Evolutionary conservation across 202 grass and related monocot genomes (phyloP).

Genomic region (Panicum hallii): DNA sequence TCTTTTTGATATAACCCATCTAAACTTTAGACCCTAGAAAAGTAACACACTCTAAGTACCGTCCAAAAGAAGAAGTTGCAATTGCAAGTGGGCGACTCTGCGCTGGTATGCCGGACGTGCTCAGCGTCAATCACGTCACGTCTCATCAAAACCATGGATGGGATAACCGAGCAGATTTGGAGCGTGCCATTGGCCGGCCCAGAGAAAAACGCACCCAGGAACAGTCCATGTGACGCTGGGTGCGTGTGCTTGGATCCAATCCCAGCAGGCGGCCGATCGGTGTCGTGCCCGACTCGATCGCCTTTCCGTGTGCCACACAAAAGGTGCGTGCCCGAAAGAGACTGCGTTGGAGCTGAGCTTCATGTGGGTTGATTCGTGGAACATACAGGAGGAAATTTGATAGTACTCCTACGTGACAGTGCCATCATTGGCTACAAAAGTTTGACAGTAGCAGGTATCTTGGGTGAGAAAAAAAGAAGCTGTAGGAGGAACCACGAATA

Average conservation of each 20-base stretch:
- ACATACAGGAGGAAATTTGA: background rate
- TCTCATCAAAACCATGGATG: background rate
- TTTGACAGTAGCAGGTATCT: background rate
- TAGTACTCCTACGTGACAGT: background rate
- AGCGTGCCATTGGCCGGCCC: background rate
- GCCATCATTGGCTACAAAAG: conserved; percentile 37
- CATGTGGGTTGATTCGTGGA: background rate
- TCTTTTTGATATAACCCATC: too few species aligned
- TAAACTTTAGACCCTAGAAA: too few species aligned
- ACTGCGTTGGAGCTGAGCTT: background rate
- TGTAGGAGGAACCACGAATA: background rate
- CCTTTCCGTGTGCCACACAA: conserved; percentile 10
- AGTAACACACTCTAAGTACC: too few species aligned
- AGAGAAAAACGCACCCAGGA: background rate
- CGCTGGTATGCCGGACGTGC: background rate
- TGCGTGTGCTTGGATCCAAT: background rate
- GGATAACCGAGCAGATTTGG: background rate
- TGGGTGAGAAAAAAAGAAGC: background rate
- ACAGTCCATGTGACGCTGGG: conserved; percentile 33
- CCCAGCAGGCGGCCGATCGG: background rate
- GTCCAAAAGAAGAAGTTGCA: too few species aligned
- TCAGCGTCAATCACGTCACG: conserved; percentile 1
- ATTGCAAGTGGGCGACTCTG: too few species aligned
- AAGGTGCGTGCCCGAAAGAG: background rate
- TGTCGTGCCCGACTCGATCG: background rate